Evolutionary conservation across 1,139 yeast genomes (phyloP).

Genomic region (Geotrichum histeridarum): DNA sequence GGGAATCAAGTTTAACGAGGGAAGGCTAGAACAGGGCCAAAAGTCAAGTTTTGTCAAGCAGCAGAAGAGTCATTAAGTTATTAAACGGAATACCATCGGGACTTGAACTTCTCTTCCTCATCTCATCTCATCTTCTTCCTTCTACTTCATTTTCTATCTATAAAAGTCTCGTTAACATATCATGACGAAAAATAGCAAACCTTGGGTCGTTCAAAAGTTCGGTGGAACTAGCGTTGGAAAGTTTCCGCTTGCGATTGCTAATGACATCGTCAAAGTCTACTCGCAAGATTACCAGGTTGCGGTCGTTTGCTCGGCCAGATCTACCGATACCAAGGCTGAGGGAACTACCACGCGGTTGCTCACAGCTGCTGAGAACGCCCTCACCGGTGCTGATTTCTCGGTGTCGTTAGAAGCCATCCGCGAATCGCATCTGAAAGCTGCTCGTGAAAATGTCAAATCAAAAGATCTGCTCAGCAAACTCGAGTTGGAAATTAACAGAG

Average conservation of each 20-base stretch:
- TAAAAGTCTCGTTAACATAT: not conserved
- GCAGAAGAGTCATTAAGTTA: no score
- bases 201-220: slow-evolving; percentile 90
- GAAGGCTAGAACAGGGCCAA: no score
- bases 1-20: no score
- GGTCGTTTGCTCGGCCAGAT: slow-evolving; percentile 93
- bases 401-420: slow-evolving; percentile 57
- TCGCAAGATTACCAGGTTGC: slow-evolving; percentile 67
- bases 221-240: slow-evolving; percentile 99
- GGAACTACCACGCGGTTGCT: slow-evolving; percentile 84
- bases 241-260: slow-evolving; percentile 77
- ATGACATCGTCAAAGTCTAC: slow-evolving; percentile 70
- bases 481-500: slow-evolving; percentile 53
- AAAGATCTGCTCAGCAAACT: slow-evolving; percentile 46
- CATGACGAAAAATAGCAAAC: slow-evolving; percentile 29
- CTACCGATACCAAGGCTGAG: slow-evolving; percentile 83
- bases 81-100: no score
- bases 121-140: not conserved
- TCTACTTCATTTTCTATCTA: not conserved
- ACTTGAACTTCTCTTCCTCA: no score
- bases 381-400: slow-evolving; percentile 42
- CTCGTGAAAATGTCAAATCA: slow-evolving; percentile 50
- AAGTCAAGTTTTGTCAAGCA: no score
- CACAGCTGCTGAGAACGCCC: slow-evolving; percentile 64
- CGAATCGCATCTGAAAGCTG: slow-evolving; percentile 73